A percentile compares a stretch with the other conserved stretches of the same genome.
These are phyloP conservation scores for Populus nigra DNA, from an alignment of 345 rosid species.

Conservation along the genomic window DNA sequence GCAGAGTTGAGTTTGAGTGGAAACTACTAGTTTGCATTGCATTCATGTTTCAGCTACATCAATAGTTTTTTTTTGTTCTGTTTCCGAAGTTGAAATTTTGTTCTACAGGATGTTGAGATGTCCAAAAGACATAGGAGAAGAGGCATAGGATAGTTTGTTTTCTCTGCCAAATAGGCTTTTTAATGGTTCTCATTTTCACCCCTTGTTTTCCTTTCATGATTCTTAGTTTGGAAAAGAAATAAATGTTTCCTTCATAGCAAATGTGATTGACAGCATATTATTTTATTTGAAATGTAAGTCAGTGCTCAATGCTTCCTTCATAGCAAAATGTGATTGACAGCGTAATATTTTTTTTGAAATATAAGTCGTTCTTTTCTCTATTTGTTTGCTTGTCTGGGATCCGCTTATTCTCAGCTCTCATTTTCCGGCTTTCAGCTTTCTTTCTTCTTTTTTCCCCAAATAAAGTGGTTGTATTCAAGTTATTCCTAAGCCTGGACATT, in stretches of 20 bases:
- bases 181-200: background rate
- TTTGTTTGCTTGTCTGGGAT: background rate
- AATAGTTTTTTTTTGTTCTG: background rate
- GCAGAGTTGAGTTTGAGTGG: slow-evolving; percentile 15
- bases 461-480: too few relatives aligned
- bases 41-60: background rate
- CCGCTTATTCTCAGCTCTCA: background rate
- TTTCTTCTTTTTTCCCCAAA: too few relatives aligned
- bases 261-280: background rate
- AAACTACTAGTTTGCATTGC: background rate
- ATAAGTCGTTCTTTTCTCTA: background rate
- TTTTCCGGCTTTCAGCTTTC: too few relatives aligned
- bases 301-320: background rate
- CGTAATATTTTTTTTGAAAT: background rate
- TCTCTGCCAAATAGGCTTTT: background rate
- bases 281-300: background rate
- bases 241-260: background rate
- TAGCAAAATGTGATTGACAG: background rate
- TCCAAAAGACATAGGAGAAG: background rate
- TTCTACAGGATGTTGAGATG: background rate
- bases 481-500: background rate
- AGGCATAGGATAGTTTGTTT: background rate
- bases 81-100: background rate
- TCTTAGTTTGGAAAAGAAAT: background rate
- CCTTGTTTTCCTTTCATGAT: background rate